Conservation (phyloP, 2,329 filamentous ascomycete genomes). For the Sclerotinia trifoliorum region DNA sequence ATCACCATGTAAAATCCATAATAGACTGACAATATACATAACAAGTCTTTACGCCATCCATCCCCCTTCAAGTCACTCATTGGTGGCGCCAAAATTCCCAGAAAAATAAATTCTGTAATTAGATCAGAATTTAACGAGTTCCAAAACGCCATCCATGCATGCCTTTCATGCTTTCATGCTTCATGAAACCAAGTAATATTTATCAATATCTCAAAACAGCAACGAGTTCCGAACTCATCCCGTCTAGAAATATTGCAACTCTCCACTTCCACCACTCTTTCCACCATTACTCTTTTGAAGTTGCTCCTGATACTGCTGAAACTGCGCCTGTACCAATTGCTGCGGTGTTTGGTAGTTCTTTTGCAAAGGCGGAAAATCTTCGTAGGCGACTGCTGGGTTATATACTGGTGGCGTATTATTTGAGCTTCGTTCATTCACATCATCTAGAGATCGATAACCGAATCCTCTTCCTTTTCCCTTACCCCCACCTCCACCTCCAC, state of each 20-base stretch:
- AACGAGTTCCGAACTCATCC: neutral
- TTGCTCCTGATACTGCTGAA: constrained; percentile 38
- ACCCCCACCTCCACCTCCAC: constrained; percentile 43
- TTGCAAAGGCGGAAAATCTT: constrained; percentile 41
- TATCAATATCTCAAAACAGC: constrained; percentile 4
- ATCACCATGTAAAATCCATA: neutral
- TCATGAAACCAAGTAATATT: neutral
- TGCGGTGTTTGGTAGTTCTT: constrained; percentile 40
- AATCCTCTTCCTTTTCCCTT: constrained; percentile 49
- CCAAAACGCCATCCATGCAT: neutral
- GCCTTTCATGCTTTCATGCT: neutral
- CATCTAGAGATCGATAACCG: constrained; percentile 66
- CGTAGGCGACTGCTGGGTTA: constrained; percentile 39
- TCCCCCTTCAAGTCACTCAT: neutral
- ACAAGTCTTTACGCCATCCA: neutral
- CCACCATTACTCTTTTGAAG: constrained; percentile 36
- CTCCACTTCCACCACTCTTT: constrained; percentile 29
- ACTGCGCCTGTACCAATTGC: constrained; percentile 39
- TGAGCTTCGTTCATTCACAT: constrained; percentile 52
- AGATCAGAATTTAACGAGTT: neutral
- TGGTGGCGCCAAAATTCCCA: neutral
- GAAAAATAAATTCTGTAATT: neutral
- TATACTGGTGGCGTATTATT: constrained; percentile 40
- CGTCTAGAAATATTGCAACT: constrained; percentile 37
- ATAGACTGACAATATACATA: neutral